Evolutionary conservation across 768 basidiomycete species (phyloP), one percentile per base, ranked within the genome.

Genomic region (Vararia minispora): DNA sequence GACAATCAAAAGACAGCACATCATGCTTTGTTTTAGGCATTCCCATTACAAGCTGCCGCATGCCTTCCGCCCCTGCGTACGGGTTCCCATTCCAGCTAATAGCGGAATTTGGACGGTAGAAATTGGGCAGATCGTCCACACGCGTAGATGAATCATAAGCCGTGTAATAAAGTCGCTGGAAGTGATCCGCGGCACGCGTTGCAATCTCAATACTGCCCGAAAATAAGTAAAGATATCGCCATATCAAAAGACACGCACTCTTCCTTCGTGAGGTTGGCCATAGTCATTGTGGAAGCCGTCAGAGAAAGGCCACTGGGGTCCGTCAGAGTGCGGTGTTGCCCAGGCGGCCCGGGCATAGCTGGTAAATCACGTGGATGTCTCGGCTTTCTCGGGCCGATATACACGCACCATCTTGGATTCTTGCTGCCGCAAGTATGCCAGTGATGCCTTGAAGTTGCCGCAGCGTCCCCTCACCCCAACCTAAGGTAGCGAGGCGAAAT

Each of bases 11-110:
- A 13, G 83, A 86, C 55, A 85, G 80, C 14, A 90, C 69, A 42
- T 90, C 88, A 49, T 90, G 87, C 47, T 76, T 83, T 20, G 86
- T 85, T 14, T 64, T 62, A 2, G 85, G 85, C 77, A 86, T 86
- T 37, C 72, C 73, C 46, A 71, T 60, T 17, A 86, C 66, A 29
- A 88, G 67, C 40, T 74, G 66, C 39, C 67, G 69, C 32, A 89
- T 63, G 3, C 79, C 83, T 16, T 79, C 79, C 5, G 65, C 57
- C 3, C 87, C 87, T 46, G 80, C 75, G 41, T 77, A 77, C 3
- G 83, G 80, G 40, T 73, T 83, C 11, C 87, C 87, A 47, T 90
- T 90, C 87, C 87, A 90, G 32, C 79, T 76, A 48, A 89, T 54
- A 2, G 82, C 79, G 4, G 87, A 89, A 3, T 66, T 64, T 12